These are phyloP conservation scores for Aegilops tauschii DNA, from an alignment of 176 grass and related monocot species.

Conservation along the genomic window DNA sequence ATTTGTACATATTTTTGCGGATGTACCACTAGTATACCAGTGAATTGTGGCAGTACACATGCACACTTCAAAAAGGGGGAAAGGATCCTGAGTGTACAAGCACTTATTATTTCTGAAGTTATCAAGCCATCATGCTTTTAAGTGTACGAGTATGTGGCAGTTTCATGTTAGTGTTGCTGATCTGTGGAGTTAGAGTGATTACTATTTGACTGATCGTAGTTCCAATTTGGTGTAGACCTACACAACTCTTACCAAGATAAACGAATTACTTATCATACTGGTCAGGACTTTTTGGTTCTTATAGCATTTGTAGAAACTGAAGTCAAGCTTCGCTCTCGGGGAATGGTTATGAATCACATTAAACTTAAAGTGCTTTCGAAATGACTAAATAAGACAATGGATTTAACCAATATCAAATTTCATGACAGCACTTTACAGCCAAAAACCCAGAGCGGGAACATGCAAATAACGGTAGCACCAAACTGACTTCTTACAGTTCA, in stretches of 20 bases:
- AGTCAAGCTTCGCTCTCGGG: not conserved
- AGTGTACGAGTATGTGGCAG: not conserved
- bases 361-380: not conserved
- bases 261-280: not conserved
- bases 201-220: not conserved
- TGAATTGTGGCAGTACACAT: not conserved
- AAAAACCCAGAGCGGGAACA: not conserved
- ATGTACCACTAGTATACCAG: not conserved
- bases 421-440: not conserved
- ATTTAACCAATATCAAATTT: not conserved
- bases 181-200: not conserved
- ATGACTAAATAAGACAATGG: not conserved
- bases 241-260: not conserved
- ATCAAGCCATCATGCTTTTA: not conserved
- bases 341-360: not conserved
- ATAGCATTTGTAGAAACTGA: not conserved
- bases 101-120: not conserved
- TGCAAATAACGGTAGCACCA: not conserved
- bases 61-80: not conserved
- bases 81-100: not conserved
- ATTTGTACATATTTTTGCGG: not conserved
- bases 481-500: not conserved
- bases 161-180: not conserved
- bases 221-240: not conserved
- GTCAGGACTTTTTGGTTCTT: not conserved